These are phyloP conservation scores for Podila horticola DNA, from an alignment of 192 early-diverging fungal species.

Conservation along the genomic window DNA sequence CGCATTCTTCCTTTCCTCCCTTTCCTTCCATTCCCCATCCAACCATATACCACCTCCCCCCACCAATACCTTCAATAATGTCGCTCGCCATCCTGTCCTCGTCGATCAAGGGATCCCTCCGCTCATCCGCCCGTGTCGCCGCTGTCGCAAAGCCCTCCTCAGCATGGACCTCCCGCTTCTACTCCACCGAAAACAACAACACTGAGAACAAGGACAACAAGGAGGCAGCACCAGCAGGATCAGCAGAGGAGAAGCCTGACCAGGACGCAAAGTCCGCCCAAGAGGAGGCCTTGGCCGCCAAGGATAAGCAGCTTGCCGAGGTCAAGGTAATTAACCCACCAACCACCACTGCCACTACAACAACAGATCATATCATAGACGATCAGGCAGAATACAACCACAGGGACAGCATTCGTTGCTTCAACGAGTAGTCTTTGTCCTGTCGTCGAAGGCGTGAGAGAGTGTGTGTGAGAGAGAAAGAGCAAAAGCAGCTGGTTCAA, in stretches of 20 bases:
- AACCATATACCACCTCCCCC: background rate
- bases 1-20: background rate
- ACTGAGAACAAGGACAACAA: slow-evolving; percentile 35
- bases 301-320: slow-evolving; percentile 84
- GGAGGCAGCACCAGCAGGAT: slow-evolving; percentile 21
- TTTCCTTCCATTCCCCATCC: background rate
- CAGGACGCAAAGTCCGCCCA: slow-evolving; percentile 31
- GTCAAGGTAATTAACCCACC: slow-evolving; percentile 68
- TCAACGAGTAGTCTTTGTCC: no score
- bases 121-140: background rate
- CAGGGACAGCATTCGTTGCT: no score
- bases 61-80: background rate
- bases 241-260: slow-evolving; percentile 13
- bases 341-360: no score
- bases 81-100: slow-evolving; percentile 5
- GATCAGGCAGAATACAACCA: no score
- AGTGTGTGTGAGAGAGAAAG: no score
- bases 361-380: no score
- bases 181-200: slow-evolving; percentile 54
- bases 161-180: slow-evolving; percentile 42
- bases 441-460: no score
- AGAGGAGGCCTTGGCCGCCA: slow-evolving; percentile 63
- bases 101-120: slow-evolving; percentile 4
- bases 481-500: no score
- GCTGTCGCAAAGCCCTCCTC: slow-evolving; percentile 10